A percentile compares a stretch with the other conserved stretches of the same genome.
These are phyloP conservation scores for Venturia nashicola DNA, from an alignment of 2,329 filamentous ascomycete species.

Conservation along the genomic window DNA sequence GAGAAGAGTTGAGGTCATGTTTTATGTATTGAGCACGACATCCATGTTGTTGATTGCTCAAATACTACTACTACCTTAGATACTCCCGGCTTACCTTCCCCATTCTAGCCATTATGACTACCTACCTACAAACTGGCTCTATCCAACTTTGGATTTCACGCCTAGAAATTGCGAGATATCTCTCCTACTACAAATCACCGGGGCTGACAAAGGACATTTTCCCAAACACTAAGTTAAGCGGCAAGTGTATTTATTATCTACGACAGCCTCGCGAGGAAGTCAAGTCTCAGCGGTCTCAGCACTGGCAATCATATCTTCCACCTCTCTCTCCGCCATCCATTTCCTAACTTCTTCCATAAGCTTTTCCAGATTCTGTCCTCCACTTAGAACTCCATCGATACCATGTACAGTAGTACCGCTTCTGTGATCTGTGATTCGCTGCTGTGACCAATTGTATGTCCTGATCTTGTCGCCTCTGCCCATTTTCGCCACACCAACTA, in stretches of 20 bases:
- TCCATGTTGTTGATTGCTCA: background rate
- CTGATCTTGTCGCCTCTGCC: conserved; percentile 88
- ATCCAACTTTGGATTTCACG: background rate
- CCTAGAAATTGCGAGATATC: too few relatives aligned
- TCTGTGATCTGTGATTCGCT: conserved; percentile 80
- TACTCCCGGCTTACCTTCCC: too few relatives aligned
- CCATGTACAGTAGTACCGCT: conserved; percentile 70
- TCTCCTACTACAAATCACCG: too few relatives aligned
- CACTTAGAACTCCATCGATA: conserved; percentile 66
- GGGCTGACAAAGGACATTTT: background rate
- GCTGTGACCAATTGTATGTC: conserved; percentile 73
- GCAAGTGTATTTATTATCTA: background rate
- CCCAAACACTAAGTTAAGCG: background rate
- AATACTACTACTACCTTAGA: too few relatives aligned
- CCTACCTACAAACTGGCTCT: background rate
- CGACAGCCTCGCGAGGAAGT: background rate
- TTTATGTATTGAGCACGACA: background rate
- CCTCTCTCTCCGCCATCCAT: conserved; percentile 66
- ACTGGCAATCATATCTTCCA: conserved; percentile 50
- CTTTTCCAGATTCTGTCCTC: conserved; percentile 57
- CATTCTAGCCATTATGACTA: background rate
- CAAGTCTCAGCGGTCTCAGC: background rate
- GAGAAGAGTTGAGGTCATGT: background rate
- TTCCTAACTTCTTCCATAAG: conserved; percentile 66
- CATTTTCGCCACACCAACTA: conserved; percentile 66